A percentile compares a stretch with the other conserved stretches of the same genome.
Evolutionary conservation across 2,329 filamentous ascomycete species (phyloP).

Genomic region (Diaporthe citrichinensis): DNA sequence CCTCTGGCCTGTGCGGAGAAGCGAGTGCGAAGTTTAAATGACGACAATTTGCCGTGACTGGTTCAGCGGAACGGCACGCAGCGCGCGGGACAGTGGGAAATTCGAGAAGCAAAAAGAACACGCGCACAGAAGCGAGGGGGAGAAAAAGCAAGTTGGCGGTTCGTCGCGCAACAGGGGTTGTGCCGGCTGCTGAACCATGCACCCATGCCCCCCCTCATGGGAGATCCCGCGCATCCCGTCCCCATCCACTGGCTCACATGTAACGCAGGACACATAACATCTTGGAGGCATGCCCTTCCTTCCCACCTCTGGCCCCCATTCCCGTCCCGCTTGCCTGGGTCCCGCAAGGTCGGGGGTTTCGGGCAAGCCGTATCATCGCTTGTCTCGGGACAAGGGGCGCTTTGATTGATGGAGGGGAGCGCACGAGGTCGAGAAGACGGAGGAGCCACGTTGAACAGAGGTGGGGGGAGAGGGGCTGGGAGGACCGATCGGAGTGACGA

Average conservation of each 20-base stretch:
- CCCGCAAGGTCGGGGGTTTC: slow-evolving; percentile 32
- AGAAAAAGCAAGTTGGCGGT: slow-evolving; percentile 29
- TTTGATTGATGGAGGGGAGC: background rate
- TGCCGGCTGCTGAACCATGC: slow-evolving; percentile 26
- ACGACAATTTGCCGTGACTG: slow-evolving; percentile 32
- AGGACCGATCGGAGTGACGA: slow-evolving; percentile 21
- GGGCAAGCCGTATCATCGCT: slow-evolving; percentile 32
- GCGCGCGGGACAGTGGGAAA: slow-evolving; percentile 30
- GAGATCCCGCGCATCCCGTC: slow-evolving; percentile 24
- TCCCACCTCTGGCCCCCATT: background rate
- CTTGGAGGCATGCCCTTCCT: slow-evolving; percentile 1
- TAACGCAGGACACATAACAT: slow-evolving; percentile 17
- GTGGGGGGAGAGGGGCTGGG: background rate
- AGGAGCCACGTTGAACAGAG: slow-evolving; percentile 23
- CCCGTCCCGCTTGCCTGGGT: slow-evolving; percentile 22
- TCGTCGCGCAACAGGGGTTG: slow-evolving; percentile 21
- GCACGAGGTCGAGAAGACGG: background rate
- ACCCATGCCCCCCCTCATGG: slow-evolving; percentile 24
- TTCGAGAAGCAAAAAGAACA: slow-evolving; percentile 19
- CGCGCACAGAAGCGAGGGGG: slow-evolving; percentile 15
- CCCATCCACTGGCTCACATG: slow-evolving; percentile 21
- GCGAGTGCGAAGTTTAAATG: slow-evolving; percentile 32
- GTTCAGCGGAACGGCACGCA: slow-evolving; percentile 35
- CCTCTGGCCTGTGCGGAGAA: slow-evolving; percentile 23
- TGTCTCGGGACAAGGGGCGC: slow-evolving; percentile 29